Conservation (phyloP, 148 eudicot species). For the Camellia lanceoleosa region DNA sequence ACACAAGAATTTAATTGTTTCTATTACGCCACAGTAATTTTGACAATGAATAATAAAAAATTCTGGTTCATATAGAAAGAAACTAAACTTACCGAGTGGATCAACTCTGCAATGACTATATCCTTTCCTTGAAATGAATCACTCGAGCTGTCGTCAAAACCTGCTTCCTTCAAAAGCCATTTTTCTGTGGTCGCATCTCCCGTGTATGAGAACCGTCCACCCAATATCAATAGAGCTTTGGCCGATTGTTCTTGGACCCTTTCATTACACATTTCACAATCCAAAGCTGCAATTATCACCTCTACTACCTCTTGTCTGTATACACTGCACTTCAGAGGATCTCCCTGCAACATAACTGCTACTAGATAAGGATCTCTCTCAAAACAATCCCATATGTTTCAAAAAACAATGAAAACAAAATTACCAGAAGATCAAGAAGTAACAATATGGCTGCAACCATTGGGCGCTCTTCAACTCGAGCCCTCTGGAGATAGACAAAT, state of each 20-base stretch:
- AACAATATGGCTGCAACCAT: slow-evolving; percentile 38
- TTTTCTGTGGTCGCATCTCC: slow-evolving; percentile 37
- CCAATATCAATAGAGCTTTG: slow-evolving; percentile 38
- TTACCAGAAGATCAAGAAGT: slow-evolving; percentile 55
- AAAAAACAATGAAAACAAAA: not conserved
- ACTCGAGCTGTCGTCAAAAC: slow-evolving; percentile 18
- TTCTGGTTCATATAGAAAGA: not conserved
- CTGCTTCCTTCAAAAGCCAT: slow-evolving; percentile 47
- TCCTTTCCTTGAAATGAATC: slow-evolving; percentile 27
- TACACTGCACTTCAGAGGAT: slow-evolving; percentile 37
- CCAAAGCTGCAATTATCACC: slow-evolving; percentile 30
- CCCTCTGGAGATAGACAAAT: slow-evolving; percentile 40
- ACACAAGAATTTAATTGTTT: no score
- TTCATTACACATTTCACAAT: slow-evolving; percentile 25
- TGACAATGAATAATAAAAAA: not conserved
- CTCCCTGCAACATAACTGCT: slow-evolving; percentile 44
- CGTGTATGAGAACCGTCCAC: slow-evolving; percentile 38
- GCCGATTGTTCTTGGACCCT: slow-evolving; percentile 40
- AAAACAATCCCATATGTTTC: not conserved
- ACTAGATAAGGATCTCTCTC: slow-evolving; percentile 20
- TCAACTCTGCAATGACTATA: slow-evolving; percentile 12
- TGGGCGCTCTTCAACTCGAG: slow-evolving; percentile 40
- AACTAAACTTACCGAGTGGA: slow-evolving; percentile 22
- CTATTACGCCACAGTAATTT: not conserved
- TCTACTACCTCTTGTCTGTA: slow-evolving; percentile 52